A percentile compares a stretch with the other conserved stretches of the same genome.
phyloP scores from a whole-genome alignment of 2,329 filamentous ascomycete genomes.

The Claviceps pazoutovae region DNA sequence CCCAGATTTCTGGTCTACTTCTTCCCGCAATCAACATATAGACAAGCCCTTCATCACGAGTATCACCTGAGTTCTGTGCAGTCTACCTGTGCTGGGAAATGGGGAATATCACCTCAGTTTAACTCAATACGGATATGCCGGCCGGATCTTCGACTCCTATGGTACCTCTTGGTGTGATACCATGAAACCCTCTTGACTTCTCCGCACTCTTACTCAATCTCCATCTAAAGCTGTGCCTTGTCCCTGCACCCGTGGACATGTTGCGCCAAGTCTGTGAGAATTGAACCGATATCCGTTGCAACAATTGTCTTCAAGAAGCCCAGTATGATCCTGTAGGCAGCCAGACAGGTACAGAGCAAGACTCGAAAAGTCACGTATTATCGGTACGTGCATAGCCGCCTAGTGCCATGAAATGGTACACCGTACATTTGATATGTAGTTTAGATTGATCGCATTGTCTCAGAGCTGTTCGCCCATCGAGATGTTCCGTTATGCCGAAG shows the following conservation, averaged over 20 bases:
- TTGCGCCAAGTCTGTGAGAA: slow-evolving; percentile 10
- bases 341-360: neutral
- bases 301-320: neutral
- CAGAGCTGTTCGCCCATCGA: neutral
- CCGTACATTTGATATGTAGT: too few relatives aligned
- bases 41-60: too few relatives aligned
- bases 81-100: too few relatives aligned
- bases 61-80: too few relatives aligned
- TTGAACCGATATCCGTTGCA: neutral
- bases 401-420: neutral
- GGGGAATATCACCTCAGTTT: too few relatives aligned
- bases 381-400: neutral
- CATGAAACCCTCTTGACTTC: too few relatives aligned
- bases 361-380: neutral
- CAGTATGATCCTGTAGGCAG: neutral
- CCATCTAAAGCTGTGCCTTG: neutral
- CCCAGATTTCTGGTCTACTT: too few relatives aligned
- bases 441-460: neutral
- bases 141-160: too few relatives aligned
- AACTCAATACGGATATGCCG: too few relatives aligned
- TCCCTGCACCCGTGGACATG: neutral
- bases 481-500: neutral
- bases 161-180: too few relatives aligned
- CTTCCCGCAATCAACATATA: too few relatives aligned
- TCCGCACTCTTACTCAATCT: too few relatives aligned